Base-by-base conservation (phyloP, 352 stramenopile genomes). In the Blastocystis sp. region DNA sequence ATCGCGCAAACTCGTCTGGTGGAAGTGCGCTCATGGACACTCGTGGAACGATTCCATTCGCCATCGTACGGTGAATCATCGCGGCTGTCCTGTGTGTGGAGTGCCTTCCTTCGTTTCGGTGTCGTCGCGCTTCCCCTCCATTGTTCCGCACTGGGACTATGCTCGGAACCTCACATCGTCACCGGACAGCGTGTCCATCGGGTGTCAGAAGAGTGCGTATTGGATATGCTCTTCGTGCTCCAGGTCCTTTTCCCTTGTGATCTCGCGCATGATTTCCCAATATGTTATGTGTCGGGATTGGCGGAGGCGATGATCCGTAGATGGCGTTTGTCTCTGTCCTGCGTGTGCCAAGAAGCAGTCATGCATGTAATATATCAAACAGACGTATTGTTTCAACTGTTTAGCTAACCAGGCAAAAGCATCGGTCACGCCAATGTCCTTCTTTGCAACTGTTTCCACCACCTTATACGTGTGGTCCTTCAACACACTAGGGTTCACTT, bases 91-190 rank as follows among this genome's bases (percentile, higher is more conserved):
- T 24, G 26, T 66, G 33, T 81, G 71, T 50, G 35, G 71, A 29
- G 31, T 33, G 9, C 21, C 19, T 16, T 16, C n/a, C n/a, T 63
- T 29, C 1, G 26, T 63, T 29, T 81, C 71, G 9, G 26, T 81
- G 3, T 1, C 39, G 2, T 6, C 45, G 1, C 37, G 39, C 3
- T 81, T 41, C 41, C 50, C 50, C 16, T 24, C 62, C 16, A 19
- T 81, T 6, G 21, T 63, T 39, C 4, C 35, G 1, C n/a, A 50
- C 2, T 81, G 71, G 71, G 71, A 81, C 71, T 81, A 81, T 33
- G 9, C 62, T 12, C 24, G 35, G 13, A 81, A 81, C 31, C 26
- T 74, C 24, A n/a, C 39, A 19, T 24, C 13, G 3, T 66, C 71
- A 13, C 50, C 41, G 1, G 35, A 41, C 10, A 37, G 21, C 24